Evolutionary conservation across 192 early-diverging fungal genomes (phyloP).

Genomic region (Mortierella antarctica): DNA sequence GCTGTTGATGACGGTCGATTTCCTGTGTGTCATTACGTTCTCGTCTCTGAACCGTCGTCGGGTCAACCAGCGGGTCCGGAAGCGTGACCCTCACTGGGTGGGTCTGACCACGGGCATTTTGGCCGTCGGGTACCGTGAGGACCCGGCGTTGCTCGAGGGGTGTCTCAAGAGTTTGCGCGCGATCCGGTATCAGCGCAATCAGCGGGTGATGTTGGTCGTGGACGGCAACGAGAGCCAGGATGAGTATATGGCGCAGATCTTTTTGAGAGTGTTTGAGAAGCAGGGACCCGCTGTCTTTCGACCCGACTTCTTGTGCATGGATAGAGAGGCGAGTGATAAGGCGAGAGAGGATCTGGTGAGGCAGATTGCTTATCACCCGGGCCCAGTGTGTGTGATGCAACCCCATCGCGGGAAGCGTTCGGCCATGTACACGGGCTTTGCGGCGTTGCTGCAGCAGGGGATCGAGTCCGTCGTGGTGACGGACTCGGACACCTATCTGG

Average conservation of each 20-base stretch:
- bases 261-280: slow-evolving; percentile 25
- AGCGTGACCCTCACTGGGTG: slow-evolving; percentile 37
- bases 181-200: slow-evolving; percentile 45
- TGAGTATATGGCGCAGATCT: slow-evolving; percentile 49
- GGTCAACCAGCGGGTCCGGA: slow-evolving; percentile 38
- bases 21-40: slow-evolving; percentile 39
- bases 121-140: slow-evolving; percentile 48
- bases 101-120: slow-evolving; percentile 45
- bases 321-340: slow-evolving; percentile 12
- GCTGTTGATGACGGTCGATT: slow-evolving; percentile 49
- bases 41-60: slow-evolving; percentile 34
- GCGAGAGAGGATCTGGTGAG: slow-evolving; percentile 29
- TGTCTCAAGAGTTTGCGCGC: slow-evolving; percentile 48
- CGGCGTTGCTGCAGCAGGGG: slow-evolving; percentile 51
- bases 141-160: slow-evolving; percentile 36
- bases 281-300: slow-evolving; percentile 33
- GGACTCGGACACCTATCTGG: slow-evolving; percentile 71
- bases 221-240: slow-evolving; percentile 47
- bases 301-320: slow-evolving; percentile 40
- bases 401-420: slow-evolving; percentile 64
- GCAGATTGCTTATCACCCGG: slow-evolving; percentile 45
- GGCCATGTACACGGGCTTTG: slow-evolving; percentile 67
- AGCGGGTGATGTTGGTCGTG: slow-evolving; percentile 30
- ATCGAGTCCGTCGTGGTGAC: slow-evolving; percentile 69
- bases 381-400: slow-evolving; percentile 58